Evolutionary conservation across 2,329 filamentous ascomycete species (phyloP), one percentile per base, ranked within the genome.

Genomic region (Coniochaeta sp.): DNA sequence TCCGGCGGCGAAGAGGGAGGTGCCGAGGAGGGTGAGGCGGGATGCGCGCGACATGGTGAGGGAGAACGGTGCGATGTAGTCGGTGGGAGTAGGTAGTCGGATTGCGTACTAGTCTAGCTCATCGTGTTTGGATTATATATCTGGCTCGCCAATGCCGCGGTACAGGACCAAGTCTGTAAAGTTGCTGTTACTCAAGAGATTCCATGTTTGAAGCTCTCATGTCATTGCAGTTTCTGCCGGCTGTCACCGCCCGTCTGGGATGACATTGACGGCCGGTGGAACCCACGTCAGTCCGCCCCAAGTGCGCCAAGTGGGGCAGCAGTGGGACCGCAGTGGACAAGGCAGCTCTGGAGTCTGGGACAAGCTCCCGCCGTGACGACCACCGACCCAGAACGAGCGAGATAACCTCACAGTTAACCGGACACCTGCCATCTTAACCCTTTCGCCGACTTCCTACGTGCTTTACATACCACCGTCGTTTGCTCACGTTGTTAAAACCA

Each of bases 31-130:
- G 16, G 95, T 97, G 65, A 95, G 74, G 71, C 96, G 96, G 19
- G 95, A 93, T 61, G 91, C 89, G 68, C 86, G 88, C 61, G 95
- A 99, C 95, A 99, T 99, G 62, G 60, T 71, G 17, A 14, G 36
- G 30, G 24, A 28, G 17, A 17, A 19, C 17, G 24, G 14, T n/a
- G 36, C 19, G 17, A 17, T 42, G 22, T 26, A 32, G 52, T 0
- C 3, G 2, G 22, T 2, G 22, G 19, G 19, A 12, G 2, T 42
- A 10, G 38, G 38, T n/a, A 3, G 38, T 36, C 8, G 6, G 34
- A 12, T 14, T 47, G 22, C 17, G n/a, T 16, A 17, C 8, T 30
- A 24, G 10, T 52, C 42, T 57, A 57, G 22, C 55, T 57, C 50
- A 55, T 55, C 4, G 28, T 56, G 12, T 3, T 38, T 4, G 22